These are phyloP conservation scores for Annona cherimola DNA, from an alignment of 164 flowering plant species.

Conservation along the genomic window DNA sequence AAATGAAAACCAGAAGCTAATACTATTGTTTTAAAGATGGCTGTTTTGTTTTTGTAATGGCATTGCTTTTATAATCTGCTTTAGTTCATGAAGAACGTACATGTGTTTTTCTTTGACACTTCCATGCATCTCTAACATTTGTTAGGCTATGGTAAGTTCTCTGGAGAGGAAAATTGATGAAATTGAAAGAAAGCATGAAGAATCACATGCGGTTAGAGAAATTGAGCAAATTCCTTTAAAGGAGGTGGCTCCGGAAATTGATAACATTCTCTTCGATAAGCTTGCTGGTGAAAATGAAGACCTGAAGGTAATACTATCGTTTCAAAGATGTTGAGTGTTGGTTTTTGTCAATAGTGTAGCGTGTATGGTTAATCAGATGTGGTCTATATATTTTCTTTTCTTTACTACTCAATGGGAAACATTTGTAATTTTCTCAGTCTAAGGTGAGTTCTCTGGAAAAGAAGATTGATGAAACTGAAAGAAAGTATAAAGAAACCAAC, in stretches of 20 bases:
- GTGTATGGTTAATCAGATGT: too few species aligned
- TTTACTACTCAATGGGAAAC: neutral
- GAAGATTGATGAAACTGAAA: slow-evolving; percentile 90
- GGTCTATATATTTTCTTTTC: neutral
- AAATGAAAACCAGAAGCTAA: neutral
- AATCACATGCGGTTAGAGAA: slow-evolving; percentile 38
- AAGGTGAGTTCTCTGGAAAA: slow-evolving; percentile 73
- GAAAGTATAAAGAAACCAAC: slow-evolving; percentile 68
- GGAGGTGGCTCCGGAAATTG: slow-evolving; percentile 67
- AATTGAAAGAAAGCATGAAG: slow-evolving; percentile 43
- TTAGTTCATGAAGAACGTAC: neutral
- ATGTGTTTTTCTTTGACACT: neutral
- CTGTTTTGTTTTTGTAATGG: neutral
- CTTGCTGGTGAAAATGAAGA: slow-evolving; percentile 68
- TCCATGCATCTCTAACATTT: slow-evolving; percentile 1
- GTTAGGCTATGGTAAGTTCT: slow-evolving; percentile 35
- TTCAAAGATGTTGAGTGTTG: neutral
- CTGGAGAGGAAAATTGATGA: slow-evolving; percentile 87
- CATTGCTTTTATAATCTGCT: too few species aligned
- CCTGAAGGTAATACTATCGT: slow-evolving; percentile 47
- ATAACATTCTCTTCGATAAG: slow-evolving; percentile 50
- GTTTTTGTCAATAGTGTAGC: neutral
- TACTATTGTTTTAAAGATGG: neutral
- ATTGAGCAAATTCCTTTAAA: slow-evolving; percentile 42
- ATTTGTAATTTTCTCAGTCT: slow-evolving; percentile 25